These are phyloP conservation scores for Oryza nivara DNA, from an alignment of 176 grass and related monocot genomes.

Conservation along the genomic window DNA sequence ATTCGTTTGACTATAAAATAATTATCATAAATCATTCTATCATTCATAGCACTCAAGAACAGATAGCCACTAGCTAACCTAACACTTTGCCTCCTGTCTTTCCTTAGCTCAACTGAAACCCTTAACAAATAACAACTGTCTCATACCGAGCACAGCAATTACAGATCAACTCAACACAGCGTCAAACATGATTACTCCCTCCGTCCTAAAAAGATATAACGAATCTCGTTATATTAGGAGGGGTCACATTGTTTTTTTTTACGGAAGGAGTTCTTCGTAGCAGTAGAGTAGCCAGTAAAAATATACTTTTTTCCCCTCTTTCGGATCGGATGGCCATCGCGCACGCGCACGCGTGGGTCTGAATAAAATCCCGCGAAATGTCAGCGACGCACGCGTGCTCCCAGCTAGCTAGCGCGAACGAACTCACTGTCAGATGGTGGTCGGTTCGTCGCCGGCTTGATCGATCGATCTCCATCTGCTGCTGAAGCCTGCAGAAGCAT, in stretches of 20 bases:
- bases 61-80: neutral
- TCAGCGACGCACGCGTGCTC: conserved; percentile 29
- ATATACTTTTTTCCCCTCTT: neutral
- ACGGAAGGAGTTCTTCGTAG: no score
- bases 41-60: no score
- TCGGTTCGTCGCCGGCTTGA: neutral
- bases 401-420: neutral
- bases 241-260: no score
- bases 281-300: neutral
- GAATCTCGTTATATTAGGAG: no score
- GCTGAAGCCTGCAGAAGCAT: neutral
- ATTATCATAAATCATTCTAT: no score
- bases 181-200: no score
- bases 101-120: neutral
- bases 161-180: no score
- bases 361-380: neutral
- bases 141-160: neutral
- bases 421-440: neutral
- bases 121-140: neutral
- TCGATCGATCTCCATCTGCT: neutral
- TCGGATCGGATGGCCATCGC: neutral
- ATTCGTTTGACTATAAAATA: no score
- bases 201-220: no score
- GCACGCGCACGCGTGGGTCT: neutral
- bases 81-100: neutral